Evolutionary conservation across 23 red algal genomes (phyloP), one percentile per base, ranked within the genome.

Genomic region (Cyanidiococcus yangmingshanensis): DNA sequence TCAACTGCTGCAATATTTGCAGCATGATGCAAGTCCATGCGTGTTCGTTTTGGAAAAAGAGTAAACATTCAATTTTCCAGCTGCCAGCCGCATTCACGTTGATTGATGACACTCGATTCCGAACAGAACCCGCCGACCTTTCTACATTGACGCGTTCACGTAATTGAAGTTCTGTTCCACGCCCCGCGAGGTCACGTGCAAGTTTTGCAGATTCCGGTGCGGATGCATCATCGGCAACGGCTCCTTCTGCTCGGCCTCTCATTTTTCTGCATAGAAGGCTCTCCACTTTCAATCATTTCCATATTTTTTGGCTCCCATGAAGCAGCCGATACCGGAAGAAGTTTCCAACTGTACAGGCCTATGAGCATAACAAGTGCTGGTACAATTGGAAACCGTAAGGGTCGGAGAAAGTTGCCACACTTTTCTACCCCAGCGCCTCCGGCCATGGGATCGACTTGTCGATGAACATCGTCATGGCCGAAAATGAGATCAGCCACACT

Each of bases 1-100:
- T 75, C 37, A 85, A 41, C 79, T 90, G 87, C 34, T 90, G 87
- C 0, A 78, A 59, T 18, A 79, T 40, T 2, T 68, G 63, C 38
- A 90, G 26, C 29, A 45, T 78, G 40, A 76, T 50, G 32, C 80
- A 75, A 39, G 85, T 90, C 7, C 76, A 15, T 57, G 85, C 25
- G 15, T 82, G 75, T 39, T 50, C 45, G 37, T 82, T 21, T 7
- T 21, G 45, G 12, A 54, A 54, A 54, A 54, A 21, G 45, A 54
- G 45, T 21, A n/a, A n/a, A n/a, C n/a, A n/a, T n/a, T n/a, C n/a
- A n/a, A n/a, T n/a, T n/a, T n/a, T n/a, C n/a, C n/a, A n/a, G n/a
- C n/a, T n/a, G n/a, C n/a, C n/a, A n/a, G n/a, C n/a, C n/a, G n/a
- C n/a, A n/a, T n/a, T n/a, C n/a, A n/a, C n/a, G n/a, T n/a, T n/a